phyloP scores from a whole-genome alignment of 345 rosid genomes.

The Theobroma cacao region DNA sequence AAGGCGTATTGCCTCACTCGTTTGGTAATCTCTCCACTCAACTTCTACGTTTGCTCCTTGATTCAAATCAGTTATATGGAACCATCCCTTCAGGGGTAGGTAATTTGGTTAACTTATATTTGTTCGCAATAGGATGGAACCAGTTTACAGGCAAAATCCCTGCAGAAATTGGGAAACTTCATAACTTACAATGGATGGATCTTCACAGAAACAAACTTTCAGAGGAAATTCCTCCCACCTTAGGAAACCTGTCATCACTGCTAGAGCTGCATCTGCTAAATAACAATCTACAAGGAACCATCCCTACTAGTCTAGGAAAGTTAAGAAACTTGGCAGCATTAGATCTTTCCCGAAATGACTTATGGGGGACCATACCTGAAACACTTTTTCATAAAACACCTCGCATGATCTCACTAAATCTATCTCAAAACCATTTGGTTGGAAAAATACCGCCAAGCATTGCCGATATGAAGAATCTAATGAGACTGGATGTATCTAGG shows the following conservation, averaged over 20 bases:
- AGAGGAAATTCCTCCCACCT: constrained; percentile 11
- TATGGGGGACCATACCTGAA: constrained; percentile 22
- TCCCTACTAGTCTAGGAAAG: constrained; percentile 21
- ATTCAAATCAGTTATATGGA: neutral
- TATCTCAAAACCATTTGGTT: constrained; percentile 18
- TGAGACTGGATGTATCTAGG: constrained; percentile 8
- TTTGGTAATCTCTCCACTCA: neutral
- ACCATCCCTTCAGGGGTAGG: neutral
- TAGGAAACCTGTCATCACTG: constrained; percentile 2
- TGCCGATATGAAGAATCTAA: constrained; percentile 6
- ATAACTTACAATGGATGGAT: neutral
- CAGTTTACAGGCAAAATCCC: constrained; percentile 12
- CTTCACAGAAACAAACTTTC: neutral
- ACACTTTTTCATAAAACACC: neutral
- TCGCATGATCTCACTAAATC: neutral
- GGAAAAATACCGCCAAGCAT: constrained; percentile 8
- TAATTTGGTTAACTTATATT: neutral
- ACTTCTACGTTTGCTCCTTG: neutral
- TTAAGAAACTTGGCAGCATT: neutral
- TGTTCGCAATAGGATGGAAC: neutral
- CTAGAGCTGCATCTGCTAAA: neutral
- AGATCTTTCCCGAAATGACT: constrained; percentile 16
- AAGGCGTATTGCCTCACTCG: neutral
- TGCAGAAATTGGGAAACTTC: neutral
- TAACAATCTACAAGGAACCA: constrained; percentile 16